Evolutionary conservation across 768 basidiomycete genomes (phyloP).

Genomic region (Xerocomellus intermedius): DNA sequence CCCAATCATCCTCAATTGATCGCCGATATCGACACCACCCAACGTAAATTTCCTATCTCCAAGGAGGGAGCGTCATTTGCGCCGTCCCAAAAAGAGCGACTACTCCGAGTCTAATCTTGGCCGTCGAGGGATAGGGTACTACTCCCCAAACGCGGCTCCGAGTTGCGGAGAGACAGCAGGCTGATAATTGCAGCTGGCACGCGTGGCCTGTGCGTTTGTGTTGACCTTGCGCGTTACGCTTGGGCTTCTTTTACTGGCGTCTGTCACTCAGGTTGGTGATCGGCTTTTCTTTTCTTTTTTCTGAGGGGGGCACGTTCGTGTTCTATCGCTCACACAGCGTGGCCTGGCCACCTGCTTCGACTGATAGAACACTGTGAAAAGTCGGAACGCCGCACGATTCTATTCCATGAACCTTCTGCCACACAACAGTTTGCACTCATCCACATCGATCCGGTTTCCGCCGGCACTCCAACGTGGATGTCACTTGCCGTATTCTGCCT

Average conservation of each 20-base stretch:
- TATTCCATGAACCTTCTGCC: background rate
- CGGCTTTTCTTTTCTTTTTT: background rate
- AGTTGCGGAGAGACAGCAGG: background rate
- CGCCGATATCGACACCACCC: background rate
- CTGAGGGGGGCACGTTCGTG: background rate
- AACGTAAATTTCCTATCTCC: background rate
- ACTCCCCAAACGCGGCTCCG: background rate
- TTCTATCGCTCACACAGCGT: conserved; percentile 1
- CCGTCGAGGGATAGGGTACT: background rate
- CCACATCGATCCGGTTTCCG: background rate
- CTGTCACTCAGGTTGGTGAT: background rate
- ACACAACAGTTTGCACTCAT: background rate
- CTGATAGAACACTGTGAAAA: background rate
- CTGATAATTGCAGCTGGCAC: background rate
- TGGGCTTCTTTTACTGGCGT: background rate
- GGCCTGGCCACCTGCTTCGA: background rate
- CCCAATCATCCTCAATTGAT: background rate
- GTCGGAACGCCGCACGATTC: background rate
- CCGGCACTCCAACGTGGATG: background rate
- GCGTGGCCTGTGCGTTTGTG: background rate
- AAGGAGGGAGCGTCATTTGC: no score
- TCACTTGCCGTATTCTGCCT: no score
- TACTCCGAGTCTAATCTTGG: background rate
- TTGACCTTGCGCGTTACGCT: background rate
- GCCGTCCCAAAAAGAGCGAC: no score